Evolutionary conservation across 371 early-diverging fungal species (phyloP), one percentile per base, ranked within the genome.

Genomic region (Parasitella parasitica): DNA sequence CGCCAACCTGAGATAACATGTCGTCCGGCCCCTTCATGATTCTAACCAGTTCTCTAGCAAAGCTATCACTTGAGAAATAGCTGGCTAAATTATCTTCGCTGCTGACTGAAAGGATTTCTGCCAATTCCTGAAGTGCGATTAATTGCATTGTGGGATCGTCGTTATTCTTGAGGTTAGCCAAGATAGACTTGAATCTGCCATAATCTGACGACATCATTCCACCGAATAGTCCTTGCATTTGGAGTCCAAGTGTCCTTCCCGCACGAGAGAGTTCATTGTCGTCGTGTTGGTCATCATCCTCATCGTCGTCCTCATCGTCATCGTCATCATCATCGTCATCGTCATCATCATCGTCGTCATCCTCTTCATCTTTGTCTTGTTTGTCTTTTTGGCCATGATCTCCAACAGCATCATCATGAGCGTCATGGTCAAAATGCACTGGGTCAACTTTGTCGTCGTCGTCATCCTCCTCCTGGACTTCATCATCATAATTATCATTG

Each of bases 61-160:
- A 83, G 24, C 80, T 70, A 46, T 85, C 84, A 20, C 73, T 66
- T 20, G 81, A 78, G 39, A 91, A 81, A 53, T 73, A 80, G 27
- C 79, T 87, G 35, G 78, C 77, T 56, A 86, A 64, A 39, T 68
- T 86, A 9, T 90, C 90, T 54, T 89, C 91, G 11, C 83, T 88
- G 39, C 89, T 83, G 30, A 92, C 86, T 4, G 87, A 84, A 12
- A 91, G 65, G 24, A 89, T 71, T 35, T 89, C 88, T 5, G 89
- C 78, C 51, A 91, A 66, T 63, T 87, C 86, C 61, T 89, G 88
- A 5, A 90, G 71, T 0, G 88, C 87, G 30, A 89, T 73, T 8
- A 90, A 63, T 59, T 87, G 89, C 65, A 82, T 73, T 1, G 88
- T 81, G 15, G 85, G 83, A 55, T 89, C 88, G 37, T 83, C 80